Evolutionary conservation across 2,329 filamentous ascomycete species (phyloP).

Genomic region (Sporothrix dimorphospora): DNA sequence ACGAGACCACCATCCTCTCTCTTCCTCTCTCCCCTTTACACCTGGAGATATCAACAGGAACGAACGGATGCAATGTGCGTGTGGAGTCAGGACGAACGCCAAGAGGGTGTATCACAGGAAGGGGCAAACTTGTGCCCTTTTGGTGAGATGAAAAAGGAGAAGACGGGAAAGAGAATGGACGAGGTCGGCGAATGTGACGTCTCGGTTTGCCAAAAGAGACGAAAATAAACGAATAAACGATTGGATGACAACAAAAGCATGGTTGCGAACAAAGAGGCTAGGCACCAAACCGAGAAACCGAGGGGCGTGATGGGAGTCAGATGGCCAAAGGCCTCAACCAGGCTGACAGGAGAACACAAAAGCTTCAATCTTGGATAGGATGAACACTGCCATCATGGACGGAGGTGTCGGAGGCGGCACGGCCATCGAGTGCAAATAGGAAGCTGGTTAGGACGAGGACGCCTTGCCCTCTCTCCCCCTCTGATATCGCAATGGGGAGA

Average conservation of each 20-base stretch:
- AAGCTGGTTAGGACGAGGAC: background rate
- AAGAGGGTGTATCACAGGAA: background rate
- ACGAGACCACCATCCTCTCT: background rate
- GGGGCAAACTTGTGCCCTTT: background rate
- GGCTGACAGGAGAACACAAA: background rate
- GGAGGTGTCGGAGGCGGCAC: background rate
- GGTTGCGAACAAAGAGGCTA: background rate
- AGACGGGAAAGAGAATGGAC: background rate
- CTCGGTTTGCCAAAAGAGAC: background rate
- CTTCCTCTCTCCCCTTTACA: too few relatives aligned
- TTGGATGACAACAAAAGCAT: background rate
- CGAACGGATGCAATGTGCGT: background rate
- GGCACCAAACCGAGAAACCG: background rate
- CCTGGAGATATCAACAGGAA: background rate
- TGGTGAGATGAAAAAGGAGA: conserved; percentile 1
- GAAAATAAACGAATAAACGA: background rate
- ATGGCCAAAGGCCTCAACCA: background rate
- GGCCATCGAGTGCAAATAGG: background rate
- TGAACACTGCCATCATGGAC: conserved; percentile 8
- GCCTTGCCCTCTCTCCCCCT: background rate
- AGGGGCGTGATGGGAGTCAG: background rate
- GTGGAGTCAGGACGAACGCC: background rate
- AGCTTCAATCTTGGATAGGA: background rate
- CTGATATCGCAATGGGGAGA: background rate
- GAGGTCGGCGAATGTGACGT: conserved; percentile 15